These are phyloP conservation scores for Phytopythium mirpurense DNA, from an alignment of 352 stramenopile genomes.

Conservation along the genomic window DNA sequence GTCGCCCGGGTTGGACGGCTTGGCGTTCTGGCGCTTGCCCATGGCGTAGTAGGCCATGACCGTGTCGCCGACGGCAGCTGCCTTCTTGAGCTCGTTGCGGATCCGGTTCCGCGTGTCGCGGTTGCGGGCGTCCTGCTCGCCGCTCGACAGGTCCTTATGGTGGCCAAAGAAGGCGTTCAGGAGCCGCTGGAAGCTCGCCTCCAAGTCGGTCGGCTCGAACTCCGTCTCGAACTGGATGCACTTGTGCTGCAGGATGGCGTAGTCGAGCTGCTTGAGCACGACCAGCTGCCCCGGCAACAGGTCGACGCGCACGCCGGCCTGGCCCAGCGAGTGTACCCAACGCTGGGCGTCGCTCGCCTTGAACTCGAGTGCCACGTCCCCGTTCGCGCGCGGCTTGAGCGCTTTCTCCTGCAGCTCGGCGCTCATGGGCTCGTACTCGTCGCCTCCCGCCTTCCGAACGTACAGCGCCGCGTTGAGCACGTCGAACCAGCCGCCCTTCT, in stretches of 20 bases:
- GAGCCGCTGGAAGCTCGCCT: conserved; percentile 64
- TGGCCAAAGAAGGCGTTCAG: conserved; percentile 61
- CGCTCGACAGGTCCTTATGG: conserved; percentile 23
- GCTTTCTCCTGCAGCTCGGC: conserved; percentile 27
- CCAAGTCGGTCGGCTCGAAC: conserved; percentile 56
- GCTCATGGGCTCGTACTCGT: conserved; percentile 26
- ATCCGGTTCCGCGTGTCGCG: conserved; percentile 32
- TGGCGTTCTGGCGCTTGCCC: conserved; percentile 36
- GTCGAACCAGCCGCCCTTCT: conserved; percentile 48
- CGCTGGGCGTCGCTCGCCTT: conserved; percentile 43
- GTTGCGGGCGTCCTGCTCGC: conserved; percentile 38
- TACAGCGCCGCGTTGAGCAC: conserved; percentile 43
- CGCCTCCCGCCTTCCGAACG: conserved; percentile 17
- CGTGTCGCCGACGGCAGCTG: conserved; percentile 22
- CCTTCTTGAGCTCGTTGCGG: conserved; percentile 60
- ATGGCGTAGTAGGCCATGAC: conserved; percentile 67
- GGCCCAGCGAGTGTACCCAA: conserved; percentile 51
- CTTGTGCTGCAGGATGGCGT: conserved; percentile 46
- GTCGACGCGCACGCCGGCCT: conserved; percentile 39
- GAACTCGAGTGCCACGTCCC: conserved; percentile 39
- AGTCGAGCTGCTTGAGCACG: conserved; percentile 52
- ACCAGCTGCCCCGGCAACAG: conserved; percentile 48
- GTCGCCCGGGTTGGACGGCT: conserved; percentile 30
- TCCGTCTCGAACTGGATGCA: conserved; percentile 54
- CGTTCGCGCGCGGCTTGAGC: conserved; percentile 28